Base-by-base conservation (phyloP, 2,329 filamentous ascomycete species). In the Diaporthe humulicola region DNA sequence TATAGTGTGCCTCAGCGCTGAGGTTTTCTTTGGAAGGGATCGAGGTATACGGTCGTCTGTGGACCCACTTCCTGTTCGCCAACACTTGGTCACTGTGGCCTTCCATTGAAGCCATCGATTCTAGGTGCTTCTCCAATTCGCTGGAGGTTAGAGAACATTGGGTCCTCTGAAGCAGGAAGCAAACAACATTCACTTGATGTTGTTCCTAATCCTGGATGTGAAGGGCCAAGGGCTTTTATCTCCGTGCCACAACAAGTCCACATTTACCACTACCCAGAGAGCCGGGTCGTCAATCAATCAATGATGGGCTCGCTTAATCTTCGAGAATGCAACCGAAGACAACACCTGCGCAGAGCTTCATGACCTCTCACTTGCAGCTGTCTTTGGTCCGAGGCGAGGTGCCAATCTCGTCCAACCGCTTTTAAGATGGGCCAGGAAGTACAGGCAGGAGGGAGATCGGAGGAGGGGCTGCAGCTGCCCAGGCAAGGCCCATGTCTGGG, bases 381-480 rank as follows among this genome's bases (percentile, higher is more conserved):
- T 74, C 74, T 76, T 76, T 72, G 73, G 70, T 69, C 67, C 72
- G 72, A 76, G 74, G 74, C 74, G 72, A 76, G 50, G 70, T 74
- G 33, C 25, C 58, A 54, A 72, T 71, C 73, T 76, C 52, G 74
- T 74, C 74, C 71, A 58, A 72, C 73, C 36, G 48, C 45, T 40
- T 54, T 52, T 57, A 25, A 42, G 36, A 64, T 66, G 70, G 66
- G 45, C 61, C 61, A 72, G 54, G 72, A 66, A 57, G 54, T 52
- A 74, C 74, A 70, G 42, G 28, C 60, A 70, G 52, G 25, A 61
- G 42, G 33, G 25, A 25, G n/a, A 66, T 70, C 61, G 38, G 60
- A 64, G 48, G 36, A 33, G 61, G 72, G 36, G 45, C 52, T 76
- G 74, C 69, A 74, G 60, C 30, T 72, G 45, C 42, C 67, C 74